phyloP scores from a whole-genome alignment of 805 yeast species.

The Henningerozyma blattae region DNA sequence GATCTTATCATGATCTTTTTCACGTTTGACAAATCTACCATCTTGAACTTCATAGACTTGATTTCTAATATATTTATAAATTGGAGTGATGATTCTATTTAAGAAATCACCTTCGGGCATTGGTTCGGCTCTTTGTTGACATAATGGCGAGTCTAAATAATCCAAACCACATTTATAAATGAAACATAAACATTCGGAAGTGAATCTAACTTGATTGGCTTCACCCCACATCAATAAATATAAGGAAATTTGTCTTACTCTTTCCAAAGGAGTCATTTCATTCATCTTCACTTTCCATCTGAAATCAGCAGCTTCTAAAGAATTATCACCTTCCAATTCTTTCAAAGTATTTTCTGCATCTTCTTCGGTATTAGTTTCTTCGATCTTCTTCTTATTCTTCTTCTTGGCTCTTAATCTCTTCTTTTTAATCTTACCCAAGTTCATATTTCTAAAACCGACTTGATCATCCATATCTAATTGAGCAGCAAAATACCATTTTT shows the following conservation, averaged over 20 bases:
- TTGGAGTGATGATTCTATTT: slow-evolving; percentile 83
- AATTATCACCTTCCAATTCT: slow-evolving; percentile 71
- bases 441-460: slow-evolving; percentile 43
- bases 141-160: slow-evolving; percentile 74
- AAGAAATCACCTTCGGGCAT: slow-evolving; percentile 81
- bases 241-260: slow-evolving; percentile 55
- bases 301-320: slow-evolving; percentile 78
- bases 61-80: slow-evolving; percentile 66
- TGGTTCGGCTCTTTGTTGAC: slow-evolving; percentile 74
- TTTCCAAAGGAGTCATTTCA: slow-evolving; percentile 38
- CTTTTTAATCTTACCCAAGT: slow-evolving; percentile 59
- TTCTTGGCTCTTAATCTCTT: slow-evolving; percentile 46
- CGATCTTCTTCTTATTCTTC: slow-evolving; percentile 33
- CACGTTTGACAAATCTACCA: slow-evolving; percentile 74
- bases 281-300: slow-evolving; percentile 64
- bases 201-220: slow-evolving; percentile 72
- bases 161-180: slow-evolving; percentile 84
- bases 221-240: slow-evolving; percentile 83
- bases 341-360: slow-evolving; percentile 45
- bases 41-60: slow-evolving; percentile 73
- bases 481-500: slow-evolving; percentile 88
- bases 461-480: slow-evolving; percentile 65
- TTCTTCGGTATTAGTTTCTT: slow-evolving; percentile 48
- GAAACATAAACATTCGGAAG: slow-evolving; percentile 83
- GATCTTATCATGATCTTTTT: slow-evolving; percentile 67